phyloP scores from a whole-genome alignment of 768 basidiomycete species.

The Neoboletus magnificus region DNA sequence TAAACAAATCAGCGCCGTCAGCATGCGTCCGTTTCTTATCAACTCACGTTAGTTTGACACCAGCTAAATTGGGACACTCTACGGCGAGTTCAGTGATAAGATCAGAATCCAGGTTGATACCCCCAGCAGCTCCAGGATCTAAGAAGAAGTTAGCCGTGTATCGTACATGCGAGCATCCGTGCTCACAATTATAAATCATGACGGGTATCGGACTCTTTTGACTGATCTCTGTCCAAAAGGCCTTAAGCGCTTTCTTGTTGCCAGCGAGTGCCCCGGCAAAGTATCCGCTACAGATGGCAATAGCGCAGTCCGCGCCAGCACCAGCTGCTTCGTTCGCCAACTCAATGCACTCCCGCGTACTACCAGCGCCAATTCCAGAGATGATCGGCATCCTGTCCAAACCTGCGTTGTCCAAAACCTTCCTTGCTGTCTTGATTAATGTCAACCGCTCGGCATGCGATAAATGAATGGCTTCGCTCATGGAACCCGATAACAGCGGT shows the following conservation, averaged over 20 bases:
- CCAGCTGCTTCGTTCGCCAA: conserved; percentile 73
- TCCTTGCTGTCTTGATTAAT: conserved; percentile 65
- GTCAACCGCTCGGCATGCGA: conserved; percentile 61
- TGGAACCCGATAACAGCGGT: conserved; percentile 74
- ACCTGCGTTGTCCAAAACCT: conserved; percentile 65
- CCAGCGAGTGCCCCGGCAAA: conserved; percentile 71
- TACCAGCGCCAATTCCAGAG: conserved; percentile 79
- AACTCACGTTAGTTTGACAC: conserved; percentile 86
- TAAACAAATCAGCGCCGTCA: conserved; percentile 8
- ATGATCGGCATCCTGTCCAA: conserved; percentile 62
- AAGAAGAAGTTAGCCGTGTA: background rate
- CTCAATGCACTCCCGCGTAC: conserved; percentile 79
- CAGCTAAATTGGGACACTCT: conserved; percentile 74
- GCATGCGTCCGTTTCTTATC: background rate
- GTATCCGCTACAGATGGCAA: conserved; percentile 86
- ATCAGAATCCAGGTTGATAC: conserved; percentile 90
- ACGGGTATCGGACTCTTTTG: conserved; percentile 83
- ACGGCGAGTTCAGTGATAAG: conserved; percentile 75
- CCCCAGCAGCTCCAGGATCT: conserved; percentile 87
- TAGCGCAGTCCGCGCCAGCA: conserved; percentile 83
- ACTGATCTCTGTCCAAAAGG: conserved; percentile 73
- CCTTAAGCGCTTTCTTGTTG: conserved; percentile 67
- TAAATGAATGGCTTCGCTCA: conserved; percentile 82
- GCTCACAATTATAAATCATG: conserved; percentile 82
- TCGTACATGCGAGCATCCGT: background rate